Evolutionary conservation across 2,329 filamentous ascomycete genomes (phyloP), one percentile per base, ranked within the genome.

Genomic region (Cercospora sojina): DNA sequence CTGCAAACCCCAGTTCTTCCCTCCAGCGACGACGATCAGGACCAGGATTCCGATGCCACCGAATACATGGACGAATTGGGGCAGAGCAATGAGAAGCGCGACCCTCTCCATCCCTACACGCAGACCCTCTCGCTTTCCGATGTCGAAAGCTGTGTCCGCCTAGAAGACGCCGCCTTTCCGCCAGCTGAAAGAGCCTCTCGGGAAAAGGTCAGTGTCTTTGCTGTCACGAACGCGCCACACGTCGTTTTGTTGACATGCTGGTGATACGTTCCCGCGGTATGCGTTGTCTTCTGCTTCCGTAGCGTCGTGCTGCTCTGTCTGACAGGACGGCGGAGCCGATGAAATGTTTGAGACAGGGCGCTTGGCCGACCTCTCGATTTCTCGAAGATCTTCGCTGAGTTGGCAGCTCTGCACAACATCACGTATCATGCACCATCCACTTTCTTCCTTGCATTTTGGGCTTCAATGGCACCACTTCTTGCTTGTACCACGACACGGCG

Each of bases 101-200:
- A 83, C 67, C 88, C 89, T 59, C 86, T 92, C 73, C 86, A 91
- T 74, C 88, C 92, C 27, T 90, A 91, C 73, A 85, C 91, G n/a
- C 87, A 91, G 61, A 86, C 90, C 29, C 84, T 97, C 59, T 91
- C 87, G 47, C 78, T 86, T 57, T 85, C 85, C 27, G 88, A 92
- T 72, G 77, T 90, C 58, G 87, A 89, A 32, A 87, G 85, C 71
- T 88, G 87, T 76, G 80, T 86, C 68, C 78, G 79, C 67, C 82
- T 89, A 18, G 87, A 90, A 75, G 81, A 84, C 64, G 83, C 80
- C 35, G 78, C 84, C 8, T 89, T 90, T 73, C 86, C 87, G 29
- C 82, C 85, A 41, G 73, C 82, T 12, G 85, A 89, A 77, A 82
- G 86, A 65, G 84, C 83, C 69, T 82, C 83, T 56, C 80, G 80